Conservation (phyloP, 345 rosid genomes). For the Populus ilicifolia region DNA sequence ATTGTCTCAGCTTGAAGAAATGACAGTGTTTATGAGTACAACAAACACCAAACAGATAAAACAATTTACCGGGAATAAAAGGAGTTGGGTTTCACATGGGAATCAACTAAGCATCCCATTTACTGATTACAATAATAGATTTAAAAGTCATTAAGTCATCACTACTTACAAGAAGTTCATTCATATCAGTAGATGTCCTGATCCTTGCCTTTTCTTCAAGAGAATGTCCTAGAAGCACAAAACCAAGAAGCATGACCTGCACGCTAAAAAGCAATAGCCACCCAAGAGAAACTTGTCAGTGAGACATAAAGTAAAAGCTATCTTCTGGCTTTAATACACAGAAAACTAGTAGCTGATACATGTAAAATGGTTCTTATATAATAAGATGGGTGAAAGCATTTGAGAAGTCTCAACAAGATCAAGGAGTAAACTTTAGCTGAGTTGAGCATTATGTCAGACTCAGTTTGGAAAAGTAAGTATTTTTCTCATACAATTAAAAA, state of each 20-base stretch:
- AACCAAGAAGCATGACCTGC: slow-evolving; percentile 99
- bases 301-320: not conserved
- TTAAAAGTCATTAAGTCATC: not conserved
- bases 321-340: slow-evolving; percentile 4
- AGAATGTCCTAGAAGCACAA: slow-evolving; percentile 92
- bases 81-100: slow-evolving; percentile 9
- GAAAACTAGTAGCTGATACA: not conserved
- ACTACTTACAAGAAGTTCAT: slow-evolving; percentile 78
- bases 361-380: not conserved
- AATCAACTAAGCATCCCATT: slow-evolving; percentile 2
- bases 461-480: not conserved
- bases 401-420: not conserved
- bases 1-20: not conserved
- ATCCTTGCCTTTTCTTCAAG: slow-evolving; percentile 87
- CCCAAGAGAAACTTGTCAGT: slow-evolving; percentile 38
- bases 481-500: not conserved
- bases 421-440: not conserved
- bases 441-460: not conserved
- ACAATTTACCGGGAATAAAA: not conserved
- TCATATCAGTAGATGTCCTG: slow-evolving; percentile 86
- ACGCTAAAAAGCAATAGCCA: slow-evolving; percentile 54
- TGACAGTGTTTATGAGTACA: not conserved
- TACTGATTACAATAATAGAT: not conserved
- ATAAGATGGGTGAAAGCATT: not conserved
- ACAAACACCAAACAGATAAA: not conserved